Evolutionary conservation across 2,329 filamentous ascomycete genomes (phyloP).

Genomic region (Ceratocystiopsis minuta): DNA sequence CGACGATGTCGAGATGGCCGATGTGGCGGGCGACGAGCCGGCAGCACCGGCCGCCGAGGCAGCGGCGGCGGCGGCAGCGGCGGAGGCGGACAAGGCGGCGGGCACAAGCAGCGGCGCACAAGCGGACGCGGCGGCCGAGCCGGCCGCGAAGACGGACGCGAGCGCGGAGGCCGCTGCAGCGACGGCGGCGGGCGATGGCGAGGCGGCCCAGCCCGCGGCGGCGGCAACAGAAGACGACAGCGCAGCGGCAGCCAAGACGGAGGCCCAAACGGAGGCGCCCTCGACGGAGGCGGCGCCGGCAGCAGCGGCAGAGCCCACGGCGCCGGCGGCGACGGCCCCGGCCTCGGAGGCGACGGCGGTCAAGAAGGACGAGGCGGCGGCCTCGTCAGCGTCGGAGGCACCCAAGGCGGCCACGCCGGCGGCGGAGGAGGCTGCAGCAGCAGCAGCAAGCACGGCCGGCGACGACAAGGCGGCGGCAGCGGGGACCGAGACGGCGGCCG

Average conservation of each 20-base stretch:
- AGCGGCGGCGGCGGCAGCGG: neutral
- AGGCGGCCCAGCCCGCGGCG: neutral
- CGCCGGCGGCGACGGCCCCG: too few relatives aligned
- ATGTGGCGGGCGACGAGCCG: too few relatives aligned
- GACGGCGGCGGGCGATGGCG: neutral
- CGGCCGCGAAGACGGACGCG: neutral
- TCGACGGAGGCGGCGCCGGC: neutral
- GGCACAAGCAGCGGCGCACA: neutral
- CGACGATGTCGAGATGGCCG: too few relatives aligned
- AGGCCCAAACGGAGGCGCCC: too few relatives aligned
- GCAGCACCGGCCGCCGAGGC: too few relatives aligned
- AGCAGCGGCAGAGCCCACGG: too few relatives aligned
- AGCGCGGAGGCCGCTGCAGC: neutral
- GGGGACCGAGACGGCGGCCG: too few relatives aligned
- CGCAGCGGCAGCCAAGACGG: too few relatives aligned
- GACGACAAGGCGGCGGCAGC: constrained; percentile 2
- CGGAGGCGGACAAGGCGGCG: neutral
- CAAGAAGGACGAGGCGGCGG: too few relatives aligned
- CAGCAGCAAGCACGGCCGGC: constrained; percentile 11
- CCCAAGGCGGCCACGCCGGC: neutral
- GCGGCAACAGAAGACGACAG: too few relatives aligned
- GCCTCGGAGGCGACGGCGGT: neutral
- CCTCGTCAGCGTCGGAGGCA: neutral
- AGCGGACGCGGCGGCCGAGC: neutral
- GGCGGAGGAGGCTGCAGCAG: neutral